Base-by-base conservation (phyloP, 768 basidiomycete genomes). In the Leccinum imitatum region DNA sequence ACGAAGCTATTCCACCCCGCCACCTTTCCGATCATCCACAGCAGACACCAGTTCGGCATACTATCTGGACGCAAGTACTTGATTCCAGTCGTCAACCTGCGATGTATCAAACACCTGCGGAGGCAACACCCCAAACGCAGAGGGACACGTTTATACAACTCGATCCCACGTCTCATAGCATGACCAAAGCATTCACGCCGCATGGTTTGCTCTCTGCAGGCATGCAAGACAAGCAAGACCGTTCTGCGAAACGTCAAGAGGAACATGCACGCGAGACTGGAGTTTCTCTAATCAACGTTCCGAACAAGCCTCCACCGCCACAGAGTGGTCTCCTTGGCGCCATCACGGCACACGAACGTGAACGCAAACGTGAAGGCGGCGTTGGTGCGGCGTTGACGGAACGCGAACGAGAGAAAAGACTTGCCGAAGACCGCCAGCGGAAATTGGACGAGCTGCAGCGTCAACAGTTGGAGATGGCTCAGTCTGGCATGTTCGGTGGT, bases 261-360 rank as follows among this genome's bases (percentile, higher is more conserved):
- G 93, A 97, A 72, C 76, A 92, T 11, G 97, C 97, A 10, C 82
- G 95, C 37, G 95, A 97, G 76, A 87, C 82, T 7, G 97, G 97
- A 30, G 91, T 86, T 15, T 93, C 94, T 4, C 82, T 98, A 56
- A 87, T 98, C 78, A 95, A 96, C 71, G 93, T 99, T n/a, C 93
- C 93, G 4, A 86, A 87, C 69, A 96, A 96, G 71, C 94, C 95
- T 0, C 94, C 93, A 0, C 92, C 93, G 2, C 95, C 97, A 8
- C 94, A 96, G 75, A 93, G 91, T 47, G 97, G 97, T 41, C 82
- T 98, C 47, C 86, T 99, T 53, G 97, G 97, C 17, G 96, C 96
- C 2, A 94, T 98, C 67, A 94, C 94, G 47, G 92, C 90, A 9
- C 94, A 97, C 71, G 94, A 99, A 74, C 84, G 93, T 55, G 96